These are phyloP conservation scores for Populus hybrid DNA, from an alignment of 441 rosid genomes.

Conservation along the genomic window DNA sequence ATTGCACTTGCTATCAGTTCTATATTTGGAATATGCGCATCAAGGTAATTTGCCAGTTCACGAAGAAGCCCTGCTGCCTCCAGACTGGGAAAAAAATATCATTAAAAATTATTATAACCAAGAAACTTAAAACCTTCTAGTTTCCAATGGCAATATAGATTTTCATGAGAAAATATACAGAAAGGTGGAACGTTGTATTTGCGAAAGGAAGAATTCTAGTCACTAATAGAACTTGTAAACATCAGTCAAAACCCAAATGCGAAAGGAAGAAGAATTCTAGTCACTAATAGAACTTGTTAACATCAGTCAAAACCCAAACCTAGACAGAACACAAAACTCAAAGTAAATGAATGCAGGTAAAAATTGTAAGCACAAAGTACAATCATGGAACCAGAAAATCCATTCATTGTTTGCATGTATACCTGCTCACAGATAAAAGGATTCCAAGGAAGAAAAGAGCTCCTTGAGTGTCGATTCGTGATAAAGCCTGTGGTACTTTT, in stretches of 20 bases:
- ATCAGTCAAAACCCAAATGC: not conserved
- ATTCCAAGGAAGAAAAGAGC: conserved; percentile 91
- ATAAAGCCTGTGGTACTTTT: conserved; percentile 93
- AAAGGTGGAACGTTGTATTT: not conserved
- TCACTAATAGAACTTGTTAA: not conserved
- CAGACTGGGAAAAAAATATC: conserved; percentile 40
- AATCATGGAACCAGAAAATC: not conserved
- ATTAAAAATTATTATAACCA: not conserved
- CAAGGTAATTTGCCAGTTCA: conserved; percentile 84
- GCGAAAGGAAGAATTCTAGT: not conserved
- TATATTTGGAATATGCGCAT: conserved; percentile 63
- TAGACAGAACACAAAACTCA: not conserved
- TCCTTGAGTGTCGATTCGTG: conserved; percentile 90
- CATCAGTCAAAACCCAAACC: not conserved
- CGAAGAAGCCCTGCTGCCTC: conserved; percentile 95
- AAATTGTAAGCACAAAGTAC: not conserved
- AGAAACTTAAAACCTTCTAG: not conserved
- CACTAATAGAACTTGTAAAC: not conserved
- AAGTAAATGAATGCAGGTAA: not conserved
- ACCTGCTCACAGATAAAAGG: conserved; percentile 95
- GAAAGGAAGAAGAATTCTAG: not conserved
- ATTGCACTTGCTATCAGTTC: conserved; percentile 79
- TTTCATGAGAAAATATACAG: not conserved
- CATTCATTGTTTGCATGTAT: not conserved
- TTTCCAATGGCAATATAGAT: too few species aligned